A percentile compares a stretch with the other conserved stretches of the same genome.
phyloP scores from a whole-genome alignment of 257 asterid species.

The Ophiorrhiza pumila region DNA sequence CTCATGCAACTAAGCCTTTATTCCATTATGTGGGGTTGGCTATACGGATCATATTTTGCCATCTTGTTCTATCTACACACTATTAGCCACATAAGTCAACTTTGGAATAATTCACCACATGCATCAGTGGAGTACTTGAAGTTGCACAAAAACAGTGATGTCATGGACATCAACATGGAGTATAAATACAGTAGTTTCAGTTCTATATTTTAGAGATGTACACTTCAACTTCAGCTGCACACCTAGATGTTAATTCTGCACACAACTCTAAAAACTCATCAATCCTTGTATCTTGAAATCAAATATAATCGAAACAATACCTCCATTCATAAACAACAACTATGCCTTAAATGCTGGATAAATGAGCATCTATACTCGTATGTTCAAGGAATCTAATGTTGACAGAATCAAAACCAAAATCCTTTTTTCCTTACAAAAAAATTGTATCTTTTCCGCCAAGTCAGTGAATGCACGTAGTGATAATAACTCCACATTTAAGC shows the following conservation, averaged over 20 bases:
- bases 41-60: no score
- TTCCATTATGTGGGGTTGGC: no score
- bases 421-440: background rate
- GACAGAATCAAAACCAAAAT: background rate
- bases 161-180: background rate
- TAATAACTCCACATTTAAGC: background rate
- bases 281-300: background rate
- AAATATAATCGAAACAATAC: background rate
- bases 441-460: background rate
- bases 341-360: background rate
- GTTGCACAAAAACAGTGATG: background rate
- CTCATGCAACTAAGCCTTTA: no score
- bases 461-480: background rate
- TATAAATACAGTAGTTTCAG: background rate
- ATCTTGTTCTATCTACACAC: no score
- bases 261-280: background rate
- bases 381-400: background rate
- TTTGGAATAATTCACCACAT: background rate
- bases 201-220: background rate
- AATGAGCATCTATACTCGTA: background rate
- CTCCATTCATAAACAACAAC: background rate
- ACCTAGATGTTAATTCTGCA: background rate
- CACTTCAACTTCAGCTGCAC: background rate
- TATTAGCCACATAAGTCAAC: background rate
- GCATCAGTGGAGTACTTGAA: background rate